phyloP scores from a whole-genome alignment of 148 eudicot species.

The Rhododendron mucronatum region DNA sequence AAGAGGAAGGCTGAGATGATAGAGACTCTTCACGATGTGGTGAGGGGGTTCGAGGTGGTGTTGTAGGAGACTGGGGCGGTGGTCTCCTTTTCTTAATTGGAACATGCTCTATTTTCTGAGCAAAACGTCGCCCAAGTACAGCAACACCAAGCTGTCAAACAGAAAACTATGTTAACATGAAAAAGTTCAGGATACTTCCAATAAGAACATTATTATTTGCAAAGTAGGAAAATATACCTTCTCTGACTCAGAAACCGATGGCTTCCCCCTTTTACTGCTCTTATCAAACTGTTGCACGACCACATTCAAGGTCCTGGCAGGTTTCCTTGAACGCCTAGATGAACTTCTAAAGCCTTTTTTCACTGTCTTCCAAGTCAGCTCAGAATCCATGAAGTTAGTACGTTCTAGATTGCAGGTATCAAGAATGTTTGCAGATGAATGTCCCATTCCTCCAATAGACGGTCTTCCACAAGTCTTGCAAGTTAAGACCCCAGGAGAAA shows the following conservation, averaged over 20 bases:
- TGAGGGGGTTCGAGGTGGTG: slow-evolving; percentile 22
- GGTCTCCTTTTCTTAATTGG: slow-evolving; percentile 74
- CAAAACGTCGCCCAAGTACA: slow-evolving; percentile 29
- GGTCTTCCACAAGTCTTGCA: slow-evolving; percentile 16
- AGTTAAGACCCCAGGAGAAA: slow-evolving; percentile 7
- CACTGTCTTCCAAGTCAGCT: slow-evolving; percentile 49
- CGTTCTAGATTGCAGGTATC: slow-evolving; percentile 34
- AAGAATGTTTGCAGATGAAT: slow-evolving; percentile 35
- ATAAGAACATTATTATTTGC: not conserved
- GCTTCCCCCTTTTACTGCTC: slow-evolving; percentile 27
- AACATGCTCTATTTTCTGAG: slow-evolving; percentile 43
- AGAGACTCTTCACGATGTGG: not conserved
- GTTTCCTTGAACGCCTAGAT: slow-evolving; percentile 41
- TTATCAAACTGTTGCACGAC: slow-evolving; percentile 21
- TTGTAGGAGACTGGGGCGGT: slow-evolving; percentile 32
- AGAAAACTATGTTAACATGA: not conserved
- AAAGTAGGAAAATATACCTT: slow-evolving; percentile 36
- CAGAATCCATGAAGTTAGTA: slow-evolving; percentile 33
- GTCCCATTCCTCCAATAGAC: slow-evolving; percentile 35
- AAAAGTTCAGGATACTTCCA: not conserved
- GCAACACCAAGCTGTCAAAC: slow-evolving; percentile 41
- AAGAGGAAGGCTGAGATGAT: slow-evolving; percentile 5
- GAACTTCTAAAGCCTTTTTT: slow-evolving; percentile 44
- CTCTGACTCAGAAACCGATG: slow-evolving; percentile 39
- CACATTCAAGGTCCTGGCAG: slow-evolving; percentile 23